Evolutionary conservation across 352 stramenopile genomes (phyloP).

Genomic region (Aphanomyces astaci): DNA sequence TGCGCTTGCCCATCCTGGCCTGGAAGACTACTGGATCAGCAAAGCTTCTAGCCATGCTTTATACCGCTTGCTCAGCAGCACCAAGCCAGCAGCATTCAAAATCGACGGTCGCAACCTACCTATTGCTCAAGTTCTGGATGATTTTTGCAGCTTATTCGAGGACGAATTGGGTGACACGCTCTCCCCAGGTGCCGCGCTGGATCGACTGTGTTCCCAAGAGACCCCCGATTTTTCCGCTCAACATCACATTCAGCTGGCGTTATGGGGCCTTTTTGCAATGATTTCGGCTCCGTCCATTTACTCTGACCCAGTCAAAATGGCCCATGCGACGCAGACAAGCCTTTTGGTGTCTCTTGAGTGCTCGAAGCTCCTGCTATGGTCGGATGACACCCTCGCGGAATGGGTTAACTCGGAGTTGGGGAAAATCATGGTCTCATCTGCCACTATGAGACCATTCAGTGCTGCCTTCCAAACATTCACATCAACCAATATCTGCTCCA

Average conservation of each 20-base stretch:
- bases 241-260: not conserved
- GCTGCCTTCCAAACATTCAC: not conserved
- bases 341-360: not conserved
- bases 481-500: not conserved
- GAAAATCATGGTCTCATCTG: not conserved
- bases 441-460: not conserved
- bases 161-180: not conserved
- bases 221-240: not conserved
- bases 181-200: not conserved
- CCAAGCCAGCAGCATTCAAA: not conserved
- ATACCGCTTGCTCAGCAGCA: not conserved
- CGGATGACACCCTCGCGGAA: not conserved
- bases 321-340: not conserved
- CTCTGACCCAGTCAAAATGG: not conserved
- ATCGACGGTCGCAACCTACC: not conserved
- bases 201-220: not conserved
- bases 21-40: not conserved
- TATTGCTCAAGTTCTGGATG: not conserved
- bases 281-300: not conserved
- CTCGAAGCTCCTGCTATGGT: not conserved
- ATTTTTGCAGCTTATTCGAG: not conserved
- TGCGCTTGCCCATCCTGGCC: not conserved
- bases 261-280: not conserved
- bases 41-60: not conserved
- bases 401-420: not conserved